phyloP scores from a whole-genome alignment of 2,329 filamentous ascomycete species.

The Trichoderma lentiforme region DNA sequence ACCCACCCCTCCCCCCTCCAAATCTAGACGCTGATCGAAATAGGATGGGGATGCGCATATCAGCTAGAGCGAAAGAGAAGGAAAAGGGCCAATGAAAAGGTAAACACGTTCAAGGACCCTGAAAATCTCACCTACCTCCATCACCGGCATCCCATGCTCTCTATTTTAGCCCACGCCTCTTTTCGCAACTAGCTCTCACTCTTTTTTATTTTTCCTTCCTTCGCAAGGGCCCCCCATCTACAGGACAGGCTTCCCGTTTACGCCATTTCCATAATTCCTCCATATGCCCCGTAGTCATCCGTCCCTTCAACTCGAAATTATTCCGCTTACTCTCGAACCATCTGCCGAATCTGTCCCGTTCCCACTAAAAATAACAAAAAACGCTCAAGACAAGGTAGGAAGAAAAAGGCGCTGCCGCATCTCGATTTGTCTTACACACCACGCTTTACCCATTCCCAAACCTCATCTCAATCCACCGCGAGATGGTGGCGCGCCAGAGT shows the following conservation, averaged over 20 bases:
- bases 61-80: neutral
- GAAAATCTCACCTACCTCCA: constrained; percentile 13
- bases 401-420: neutral
- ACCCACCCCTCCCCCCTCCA: neutral
- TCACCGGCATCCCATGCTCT: neutral
- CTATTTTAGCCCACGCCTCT: neutral
- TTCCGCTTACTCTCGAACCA: constrained; percentile 12
- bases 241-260: neutral
- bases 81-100: neutral
- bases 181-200: neutral
- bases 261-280: neutral
- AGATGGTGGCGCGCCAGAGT: neutral
- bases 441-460: neutral
- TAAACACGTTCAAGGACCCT: neutral
- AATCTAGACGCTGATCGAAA: neutral
- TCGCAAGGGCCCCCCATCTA: neutral
- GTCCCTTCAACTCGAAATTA: neutral
- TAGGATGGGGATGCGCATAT: neutral
- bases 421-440: constrained; percentile 1
- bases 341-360: constrained; percentile 13
- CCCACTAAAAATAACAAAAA: neutral
- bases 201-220: neutral
- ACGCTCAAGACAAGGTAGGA: neutral
- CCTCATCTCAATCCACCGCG: neutral
- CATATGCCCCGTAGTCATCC: neutral